A percentile compares a stretch with the other conserved stretches of the same genome.
Conservation (phyloP, 805 yeast genomes). For the Kregervanrija fluxuum region DNA sequence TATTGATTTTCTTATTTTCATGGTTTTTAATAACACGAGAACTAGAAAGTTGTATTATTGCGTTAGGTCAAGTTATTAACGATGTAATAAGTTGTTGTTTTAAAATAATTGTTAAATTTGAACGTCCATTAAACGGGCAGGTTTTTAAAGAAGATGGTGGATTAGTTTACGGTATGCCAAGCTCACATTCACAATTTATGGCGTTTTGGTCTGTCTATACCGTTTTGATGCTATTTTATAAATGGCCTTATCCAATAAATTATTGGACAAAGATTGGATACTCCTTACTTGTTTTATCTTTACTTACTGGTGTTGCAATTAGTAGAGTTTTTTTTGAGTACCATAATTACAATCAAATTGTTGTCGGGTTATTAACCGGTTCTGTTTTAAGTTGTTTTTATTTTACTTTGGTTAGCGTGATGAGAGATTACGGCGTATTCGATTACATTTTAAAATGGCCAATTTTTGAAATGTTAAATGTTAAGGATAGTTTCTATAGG, state of each 20-base stretch:
- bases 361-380: conserved; percentile 67
- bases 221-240: conserved; percentile 34
- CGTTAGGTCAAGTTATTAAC: conserved; percentile 77
- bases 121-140: conserved; percentile 56
- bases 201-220: conserved; percentile 68
- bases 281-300: conserved; percentile 16
- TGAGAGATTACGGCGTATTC: conserved; percentile 62
- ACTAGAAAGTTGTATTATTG: conserved; percentile 74
- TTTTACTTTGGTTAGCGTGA: conserved; percentile 42
- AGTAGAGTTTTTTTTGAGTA: conserved; percentile 76
- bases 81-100: conserved; percentile 66
- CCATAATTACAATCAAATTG: conserved; percentile 68
- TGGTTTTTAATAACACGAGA: conserved; percentile 82
- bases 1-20: conserved; percentile 71
- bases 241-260: conserved; percentile 34
- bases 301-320: conserved; percentile 38
- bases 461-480: conserved; percentile 40
- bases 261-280: too few species aligned
- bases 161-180: conserved; percentile 86
- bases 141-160: conserved; percentile 24
- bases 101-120: conserved; percentile 58
- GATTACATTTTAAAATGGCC: conserved; percentile 57
- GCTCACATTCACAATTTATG: conserved; percentile 95
- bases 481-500: conserved; percentile 50
- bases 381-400: conserved; percentile 48